Evolutionary conservation across 176 grass and related monocot species (phyloP).

Genomic region (Cymbopogon citratus): DNA sequence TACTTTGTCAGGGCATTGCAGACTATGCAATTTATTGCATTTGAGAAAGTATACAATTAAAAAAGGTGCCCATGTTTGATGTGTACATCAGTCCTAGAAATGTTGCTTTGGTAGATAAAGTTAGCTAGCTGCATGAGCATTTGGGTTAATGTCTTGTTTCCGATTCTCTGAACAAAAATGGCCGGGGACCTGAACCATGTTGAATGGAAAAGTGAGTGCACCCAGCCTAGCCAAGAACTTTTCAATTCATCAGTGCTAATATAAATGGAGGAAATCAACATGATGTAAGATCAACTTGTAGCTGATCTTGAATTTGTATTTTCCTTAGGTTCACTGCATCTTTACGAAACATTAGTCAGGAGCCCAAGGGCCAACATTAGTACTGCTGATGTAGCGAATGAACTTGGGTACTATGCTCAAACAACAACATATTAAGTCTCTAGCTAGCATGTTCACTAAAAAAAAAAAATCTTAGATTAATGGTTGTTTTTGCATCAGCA

Average conservation of each 20-base stretch:
- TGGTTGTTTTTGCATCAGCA: neutral
- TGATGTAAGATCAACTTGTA: neutral
- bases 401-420: neutral
- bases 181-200: neutral
- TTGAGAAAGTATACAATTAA: no score
- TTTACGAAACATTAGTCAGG: neutral
- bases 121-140: no score
- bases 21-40: no score
- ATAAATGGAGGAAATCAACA: neutral
- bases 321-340: no score
- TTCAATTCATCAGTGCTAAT: neutral
- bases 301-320: neutral
- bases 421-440: neutral
- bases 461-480: neutral
- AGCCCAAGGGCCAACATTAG: neutral
- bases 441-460: neutral
- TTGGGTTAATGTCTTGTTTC: neutral
- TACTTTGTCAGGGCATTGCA: no score
- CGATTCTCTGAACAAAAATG: neutral
- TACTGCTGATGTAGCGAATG: neutral
- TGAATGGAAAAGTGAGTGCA: neutral
- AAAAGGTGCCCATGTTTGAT: no score
- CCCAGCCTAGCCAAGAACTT: neutral
- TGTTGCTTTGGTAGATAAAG: no score
- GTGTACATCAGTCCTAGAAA: no score